phyloP scores from a whole-genome alignment of 2,329 filamentous ascomycete species.

The Alternaria triticina region DNA sequence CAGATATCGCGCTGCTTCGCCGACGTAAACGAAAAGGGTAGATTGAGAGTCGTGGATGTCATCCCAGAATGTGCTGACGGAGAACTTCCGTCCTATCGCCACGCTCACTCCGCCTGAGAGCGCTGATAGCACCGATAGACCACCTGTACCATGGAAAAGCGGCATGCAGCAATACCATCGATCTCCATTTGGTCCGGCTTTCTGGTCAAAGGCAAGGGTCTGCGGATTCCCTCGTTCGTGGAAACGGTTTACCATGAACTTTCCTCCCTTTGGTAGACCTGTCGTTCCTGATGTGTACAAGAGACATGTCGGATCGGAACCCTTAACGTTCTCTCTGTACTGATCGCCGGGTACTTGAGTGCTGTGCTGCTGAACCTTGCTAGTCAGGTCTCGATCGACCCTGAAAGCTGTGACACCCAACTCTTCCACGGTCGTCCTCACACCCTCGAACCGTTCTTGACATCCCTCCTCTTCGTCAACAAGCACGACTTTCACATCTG shows the following conservation, averaged over 20 bases:
- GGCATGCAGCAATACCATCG: slow-evolving; percentile 79
- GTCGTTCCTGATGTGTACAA: slow-evolving; percentile 80
- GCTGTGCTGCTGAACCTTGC: slow-evolving; percentile 23
- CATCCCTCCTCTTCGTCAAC: slow-evolving; percentile 59
- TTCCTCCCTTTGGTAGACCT: slow-evolving; percentile 67
- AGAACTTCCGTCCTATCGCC: slow-evolving; percentile 70
- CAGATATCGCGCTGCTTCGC: slow-evolving; percentile 76
- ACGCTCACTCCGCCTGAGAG: slow-evolving; percentile 54
- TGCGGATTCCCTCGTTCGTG: slow-evolving; percentile 45
- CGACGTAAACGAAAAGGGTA: slow-evolving; percentile 77
- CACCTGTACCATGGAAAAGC: slow-evolving; percentile 76
- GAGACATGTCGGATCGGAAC: slow-evolving; percentile 63
- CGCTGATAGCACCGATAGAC: slow-evolving; percentile 62
- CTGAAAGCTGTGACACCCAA: slow-evolving; percentile 26
- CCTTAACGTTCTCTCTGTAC: slow-evolving; percentile 59
- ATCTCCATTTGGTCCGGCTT: slow-evolving; percentile 53
- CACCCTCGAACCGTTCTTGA: slow-evolving; percentile 25
- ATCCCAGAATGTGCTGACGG: slow-evolving; percentile 71
- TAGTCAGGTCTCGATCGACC: slow-evolving; percentile 25
- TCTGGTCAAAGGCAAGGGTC: slow-evolving; percentile 41
- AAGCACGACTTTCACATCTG: slow-evolving; percentile 61
- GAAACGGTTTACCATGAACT: slow-evolving; percentile 35
- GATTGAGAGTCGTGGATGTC: slow-evolving; percentile 71
- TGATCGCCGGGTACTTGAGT: slow-evolving; percentile 57
- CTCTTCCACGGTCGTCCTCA: slow-evolving; percentile 22